Evolutionary conservation across 2,329 filamentous ascomycete genomes (phyloP).

Genomic region (Polychaeton citri): DNA sequence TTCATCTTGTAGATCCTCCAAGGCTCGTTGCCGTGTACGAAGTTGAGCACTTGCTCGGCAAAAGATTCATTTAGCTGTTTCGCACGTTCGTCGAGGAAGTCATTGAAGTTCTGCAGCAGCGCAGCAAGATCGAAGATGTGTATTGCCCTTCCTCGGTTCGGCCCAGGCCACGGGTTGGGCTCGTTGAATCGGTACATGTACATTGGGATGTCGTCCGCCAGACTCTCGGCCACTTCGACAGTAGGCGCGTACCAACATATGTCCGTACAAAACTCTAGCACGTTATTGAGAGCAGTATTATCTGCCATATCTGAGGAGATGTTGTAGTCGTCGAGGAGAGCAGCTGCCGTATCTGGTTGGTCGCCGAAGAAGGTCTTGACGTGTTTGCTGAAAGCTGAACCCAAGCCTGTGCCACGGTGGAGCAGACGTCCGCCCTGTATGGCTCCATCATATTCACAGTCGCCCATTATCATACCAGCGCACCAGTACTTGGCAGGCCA

Average conservation of each 20-base stretch:
- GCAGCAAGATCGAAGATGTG: constrained; percentile 35
- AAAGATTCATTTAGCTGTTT: constrained; percentile 19
- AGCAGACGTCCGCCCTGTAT: constrained; percentile 10
- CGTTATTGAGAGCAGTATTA: constrained; percentile 24
- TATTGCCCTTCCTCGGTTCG: constrained; percentile 24
- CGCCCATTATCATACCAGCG: constrained; percentile 33
- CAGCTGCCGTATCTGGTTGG: constrained; percentile 7
- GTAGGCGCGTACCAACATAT: constrained; percentile 34
- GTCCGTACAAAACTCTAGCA: constrained; percentile 34
- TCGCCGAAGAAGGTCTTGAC: constrained; percentile 19
- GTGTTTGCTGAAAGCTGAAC: constrained; percentile 21
- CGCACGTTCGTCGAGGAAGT: constrained; percentile 23
- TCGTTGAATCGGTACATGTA: constrained; percentile 36
- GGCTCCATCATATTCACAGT: constrained; percentile 31
- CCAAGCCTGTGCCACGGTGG: constrained; percentile 16
- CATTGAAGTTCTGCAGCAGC: constrained; percentile 34
- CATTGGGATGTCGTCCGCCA: constrained; percentile 6
- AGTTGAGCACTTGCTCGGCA: constrained; percentile 26
- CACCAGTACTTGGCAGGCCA: constrained; percentile 34
- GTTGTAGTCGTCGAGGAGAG: constrained; percentile 27
- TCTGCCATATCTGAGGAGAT: constrained; percentile 25
- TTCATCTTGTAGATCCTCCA: constrained; percentile 18
- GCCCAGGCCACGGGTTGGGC: constrained; percentile 33
- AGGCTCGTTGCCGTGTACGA: constrained; percentile 24
- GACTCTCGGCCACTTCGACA: constrained; percentile 24